These are phyloP conservation scores for Parietichytrium sp. DNA, from an alignment of 108 stramenopile species.

Conservation along the genomic window DNA sequence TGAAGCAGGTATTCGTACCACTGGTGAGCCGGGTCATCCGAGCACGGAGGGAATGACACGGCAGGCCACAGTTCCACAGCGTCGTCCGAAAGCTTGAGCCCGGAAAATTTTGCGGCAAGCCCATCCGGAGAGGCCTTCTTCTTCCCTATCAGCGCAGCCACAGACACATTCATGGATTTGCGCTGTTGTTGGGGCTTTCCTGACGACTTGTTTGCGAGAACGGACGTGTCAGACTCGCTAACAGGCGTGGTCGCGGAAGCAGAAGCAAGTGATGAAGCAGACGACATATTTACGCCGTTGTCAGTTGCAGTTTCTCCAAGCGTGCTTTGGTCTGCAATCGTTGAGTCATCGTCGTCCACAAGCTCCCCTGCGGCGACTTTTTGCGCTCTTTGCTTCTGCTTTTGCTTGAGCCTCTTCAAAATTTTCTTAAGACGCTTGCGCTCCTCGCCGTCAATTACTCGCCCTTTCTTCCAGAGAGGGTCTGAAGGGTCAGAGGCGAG, in stretches of 20 bases:
- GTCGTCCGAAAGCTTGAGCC: background rate
- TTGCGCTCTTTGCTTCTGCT: too few species aligned
- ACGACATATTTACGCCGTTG: background rate
- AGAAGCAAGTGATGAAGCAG: background rate
- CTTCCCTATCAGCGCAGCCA: background rate
- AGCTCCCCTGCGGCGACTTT: too few species aligned
- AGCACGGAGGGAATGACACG: too few species aligned
- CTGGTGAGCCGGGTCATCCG: background rate
- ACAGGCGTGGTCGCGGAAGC: background rate
- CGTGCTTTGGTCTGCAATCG: background rate
- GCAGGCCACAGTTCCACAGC: too few species aligned
- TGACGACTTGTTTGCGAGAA: too few species aligned
- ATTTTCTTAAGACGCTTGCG: constrained; percentile 15
- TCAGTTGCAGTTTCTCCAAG: background rate
- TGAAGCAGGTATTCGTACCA: constrained; percentile 15
- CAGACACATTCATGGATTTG: too few species aligned
- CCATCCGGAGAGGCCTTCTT: background rate
- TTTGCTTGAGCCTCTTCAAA: background rate
- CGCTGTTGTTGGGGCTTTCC: too few species aligned
- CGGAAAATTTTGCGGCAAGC: too few species aligned
- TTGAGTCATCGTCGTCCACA: background rate
- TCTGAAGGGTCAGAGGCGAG: background rate
- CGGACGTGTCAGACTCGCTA: too few species aligned
- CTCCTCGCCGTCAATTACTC: background rate
- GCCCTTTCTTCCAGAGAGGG: background rate